phyloP scores from a whole-genome alignment of 306 rosid species.

The Sicyos edulis region DNA sequence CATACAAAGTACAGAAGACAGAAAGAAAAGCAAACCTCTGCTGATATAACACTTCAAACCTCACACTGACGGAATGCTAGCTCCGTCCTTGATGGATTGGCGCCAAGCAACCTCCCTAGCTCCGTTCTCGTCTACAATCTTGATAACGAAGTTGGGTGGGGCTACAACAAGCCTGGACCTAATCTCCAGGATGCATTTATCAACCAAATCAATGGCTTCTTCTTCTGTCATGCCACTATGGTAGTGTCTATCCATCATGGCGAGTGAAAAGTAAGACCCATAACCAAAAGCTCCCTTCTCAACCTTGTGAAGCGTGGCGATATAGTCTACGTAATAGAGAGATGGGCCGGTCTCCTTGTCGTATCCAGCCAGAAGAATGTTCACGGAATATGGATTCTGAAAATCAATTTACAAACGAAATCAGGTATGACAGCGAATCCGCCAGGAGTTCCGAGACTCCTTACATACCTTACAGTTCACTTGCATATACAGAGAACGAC shows the following conservation, averaged over 20 bases:
- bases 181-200: conserved; percentile 71
- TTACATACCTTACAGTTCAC: too few relatives aligned
- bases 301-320: conserved; percentile 95
- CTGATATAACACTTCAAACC: conserved; percentile 10
- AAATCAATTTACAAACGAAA: conserved; percentile 20
- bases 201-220: conserved; percentile 74
- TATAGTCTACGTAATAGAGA: conserved; percentile 82
- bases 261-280: conserved; percentile 78
- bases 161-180: conserved; percentile 75
- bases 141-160: conserved; percentile 91
- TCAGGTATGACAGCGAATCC: too few relatives aligned
- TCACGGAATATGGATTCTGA: conserved; percentile 83
- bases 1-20: conserved; percentile 9
- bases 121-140: conserved; percentile 86
- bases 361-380: conserved; percentile 84
- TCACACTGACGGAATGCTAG: conserved; percentile 43
- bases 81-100: conserved; percentile 52
- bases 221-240: conserved; percentile 73
- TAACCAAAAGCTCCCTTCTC: conserved; percentile 96
- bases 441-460: too few relatives aligned
- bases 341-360: conserved; percentile 84
- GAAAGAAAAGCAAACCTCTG: conserved; percentile 5
- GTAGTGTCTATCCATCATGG: conserved; percentile 92
- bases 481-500: neutral
- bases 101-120: conserved; percentile 92